Evolutionary conservation across 768 basidiomycete species (phyloP).

Genomic region (Lentinus brumalis): DNA sequence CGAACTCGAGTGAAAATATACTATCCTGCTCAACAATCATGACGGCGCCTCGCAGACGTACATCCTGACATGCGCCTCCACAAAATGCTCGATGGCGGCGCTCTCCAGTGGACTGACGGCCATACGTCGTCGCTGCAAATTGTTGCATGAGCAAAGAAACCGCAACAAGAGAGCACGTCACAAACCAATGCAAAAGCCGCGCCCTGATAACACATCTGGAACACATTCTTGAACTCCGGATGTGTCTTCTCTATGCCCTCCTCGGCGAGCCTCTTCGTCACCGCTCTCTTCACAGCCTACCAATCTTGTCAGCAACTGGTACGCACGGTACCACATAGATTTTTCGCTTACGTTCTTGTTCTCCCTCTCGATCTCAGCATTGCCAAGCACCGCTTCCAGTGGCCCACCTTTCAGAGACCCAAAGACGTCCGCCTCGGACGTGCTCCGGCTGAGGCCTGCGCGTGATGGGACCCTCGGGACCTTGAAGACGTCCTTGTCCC

Average conservation of each 20-base stretch:
- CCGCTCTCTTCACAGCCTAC: conserved; percentile 44
- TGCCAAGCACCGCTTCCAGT: conserved; percentile 36
- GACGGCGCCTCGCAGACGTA: conserved; percentile 29
- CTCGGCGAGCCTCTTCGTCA: conserved; percentile 34
- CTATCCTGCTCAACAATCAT: not conserved
- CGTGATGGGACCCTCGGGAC: conserved; percentile 23
- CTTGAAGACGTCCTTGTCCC: conserved; percentile 25
- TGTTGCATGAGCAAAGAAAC: not conserved
- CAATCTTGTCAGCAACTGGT: not conserved
- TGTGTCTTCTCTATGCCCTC: conserved; percentile 39
- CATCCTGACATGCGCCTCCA: conserved; percentile 40
- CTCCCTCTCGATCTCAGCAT: conserved; percentile 47
- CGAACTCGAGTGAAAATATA: no score
- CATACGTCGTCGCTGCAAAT: conserved; percentile 33
- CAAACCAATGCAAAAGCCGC: conserved; percentile 43
- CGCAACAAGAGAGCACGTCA: not conserved
- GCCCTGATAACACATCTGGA: conserved; percentile 42
- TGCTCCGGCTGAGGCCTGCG: conserved; percentile 1
- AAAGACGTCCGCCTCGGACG: conserved; percentile 22
- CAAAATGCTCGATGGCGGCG: conserved; percentile 33
- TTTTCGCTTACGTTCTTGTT: conserved; percentile 56
- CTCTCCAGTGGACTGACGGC: conserved; percentile 28
- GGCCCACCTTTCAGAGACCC: conserved; percentile 36
- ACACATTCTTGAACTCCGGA: conserved; percentile 43
- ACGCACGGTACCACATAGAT: not conserved